Evolutionary conservation across 306 rosid genomes (phyloP).

Genomic region (Pueraria montana): DNA sequence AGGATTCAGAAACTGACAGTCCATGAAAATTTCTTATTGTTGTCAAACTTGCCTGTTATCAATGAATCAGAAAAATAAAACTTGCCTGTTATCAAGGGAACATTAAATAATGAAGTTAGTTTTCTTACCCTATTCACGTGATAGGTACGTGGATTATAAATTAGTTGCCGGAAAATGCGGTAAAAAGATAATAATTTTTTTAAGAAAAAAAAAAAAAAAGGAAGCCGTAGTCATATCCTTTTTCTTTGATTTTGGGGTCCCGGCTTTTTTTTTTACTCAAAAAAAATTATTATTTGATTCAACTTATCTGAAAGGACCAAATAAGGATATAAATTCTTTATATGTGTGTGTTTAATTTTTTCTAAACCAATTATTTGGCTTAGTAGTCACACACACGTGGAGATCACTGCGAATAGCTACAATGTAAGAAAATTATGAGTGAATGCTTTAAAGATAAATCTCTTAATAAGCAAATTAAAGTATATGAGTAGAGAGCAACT

Average conservation of each 20-base stretch:
- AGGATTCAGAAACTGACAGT: no score
- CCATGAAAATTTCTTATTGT: neutral
- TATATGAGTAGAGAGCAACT: no score
- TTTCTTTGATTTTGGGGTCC: conserved; percentile 1
- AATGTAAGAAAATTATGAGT: no score
- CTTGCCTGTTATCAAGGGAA: neutral
- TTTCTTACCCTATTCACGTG: neutral
- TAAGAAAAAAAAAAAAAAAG: neutral
- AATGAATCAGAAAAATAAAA: no score
- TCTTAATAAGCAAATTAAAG: no score
- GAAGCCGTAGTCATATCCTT: neutral
- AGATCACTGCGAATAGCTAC: no score
- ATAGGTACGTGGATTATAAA: neutral
- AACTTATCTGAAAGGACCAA: no score
- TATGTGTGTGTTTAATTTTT: no score
- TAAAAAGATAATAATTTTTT: neutral
- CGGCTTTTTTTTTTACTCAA: neutral
- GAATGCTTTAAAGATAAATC: no score
- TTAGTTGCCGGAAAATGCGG: conserved; percentile 8
- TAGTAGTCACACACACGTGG: no score
- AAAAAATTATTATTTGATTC: neutral
- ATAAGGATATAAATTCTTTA: no score
- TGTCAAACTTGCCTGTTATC: neutral
- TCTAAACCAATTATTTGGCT: no score
- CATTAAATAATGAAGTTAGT: neutral